Evolutionary conservation across 805 yeast species (phyloP).

Genomic region (Wickerhamiella azyma): DNA sequence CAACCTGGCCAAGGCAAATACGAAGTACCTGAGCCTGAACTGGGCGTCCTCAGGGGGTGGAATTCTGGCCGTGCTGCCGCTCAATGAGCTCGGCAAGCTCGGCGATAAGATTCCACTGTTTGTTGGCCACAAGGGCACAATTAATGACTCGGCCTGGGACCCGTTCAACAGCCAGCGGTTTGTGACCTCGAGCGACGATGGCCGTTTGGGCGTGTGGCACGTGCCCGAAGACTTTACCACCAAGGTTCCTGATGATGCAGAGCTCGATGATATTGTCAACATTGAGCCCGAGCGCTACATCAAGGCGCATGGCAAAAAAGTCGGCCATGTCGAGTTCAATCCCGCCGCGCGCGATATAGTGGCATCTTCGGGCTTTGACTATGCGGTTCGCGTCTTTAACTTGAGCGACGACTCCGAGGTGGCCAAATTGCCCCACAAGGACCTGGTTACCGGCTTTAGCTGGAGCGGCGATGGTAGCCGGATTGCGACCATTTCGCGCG

Average conservation of each 20-base stretch:
- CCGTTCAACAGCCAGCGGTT: constrained; percentile 70
- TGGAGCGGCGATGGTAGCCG: constrained; percentile 83
- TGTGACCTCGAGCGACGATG: constrained; percentile 73
- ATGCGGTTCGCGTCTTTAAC: constrained; percentile 86
- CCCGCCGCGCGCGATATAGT: constrained; percentile 79
- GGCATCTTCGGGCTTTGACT: constrained; percentile 84
- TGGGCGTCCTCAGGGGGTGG: constrained; percentile 98
- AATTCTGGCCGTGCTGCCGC: constrained; percentile 87
- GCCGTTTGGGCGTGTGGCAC: constrained; percentile 73
- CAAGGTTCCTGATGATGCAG: constrained; percentile 29
- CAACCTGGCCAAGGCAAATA: constrained; percentile 73
- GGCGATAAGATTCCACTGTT: constrained; percentile 89
- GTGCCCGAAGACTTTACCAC: constrained; percentile 74
- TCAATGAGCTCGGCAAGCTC: constrained; percentile 73
- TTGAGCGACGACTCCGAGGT: constrained; percentile 57
- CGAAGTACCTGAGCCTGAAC: constrained; percentile 71
- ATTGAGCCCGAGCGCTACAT: constrained; percentile 56
- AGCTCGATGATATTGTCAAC: constrained; percentile 48
- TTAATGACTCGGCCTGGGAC: constrained; percentile 87
- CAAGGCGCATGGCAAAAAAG: constrained; percentile 83
- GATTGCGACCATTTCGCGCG: constrained; percentile 82
- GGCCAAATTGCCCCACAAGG: constrained; percentile 70
- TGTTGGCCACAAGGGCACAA: constrained; percentile 92
- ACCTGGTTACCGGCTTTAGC: constrained; percentile 82
- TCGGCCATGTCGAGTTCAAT: constrained; percentile 81